These are phyloP conservation scores for Deakozyma indianensis DNA, from an alignment of 805 yeast species.

Conservation along the genomic window DNA sequence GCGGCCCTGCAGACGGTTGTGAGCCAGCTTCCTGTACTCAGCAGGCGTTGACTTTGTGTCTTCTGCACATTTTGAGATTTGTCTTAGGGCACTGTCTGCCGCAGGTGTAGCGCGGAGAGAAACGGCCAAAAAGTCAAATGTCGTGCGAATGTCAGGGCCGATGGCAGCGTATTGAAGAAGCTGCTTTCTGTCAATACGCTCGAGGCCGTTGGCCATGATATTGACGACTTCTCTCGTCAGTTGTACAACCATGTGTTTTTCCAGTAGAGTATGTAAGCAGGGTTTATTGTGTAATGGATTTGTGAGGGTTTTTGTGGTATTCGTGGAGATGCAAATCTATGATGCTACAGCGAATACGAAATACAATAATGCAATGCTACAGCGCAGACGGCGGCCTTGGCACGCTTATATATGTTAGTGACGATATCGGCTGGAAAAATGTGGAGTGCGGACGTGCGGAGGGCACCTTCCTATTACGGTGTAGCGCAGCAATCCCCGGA, in stretches of 20 bases:
- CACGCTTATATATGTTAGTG: no score
- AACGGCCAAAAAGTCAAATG: neutral
- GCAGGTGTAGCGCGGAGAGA: neutral
- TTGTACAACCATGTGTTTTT: slow-evolving; percentile 1
- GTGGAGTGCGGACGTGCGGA: no score
- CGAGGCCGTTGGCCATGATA: neutral
- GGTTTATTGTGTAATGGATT: no score
- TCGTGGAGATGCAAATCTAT: no score
- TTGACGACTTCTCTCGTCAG: slow-evolving; percentile 4
- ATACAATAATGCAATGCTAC: no score
- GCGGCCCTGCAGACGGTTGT: slow-evolving; percentile 9
- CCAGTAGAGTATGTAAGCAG: no score
- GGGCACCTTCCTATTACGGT: no score
- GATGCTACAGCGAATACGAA: no score
- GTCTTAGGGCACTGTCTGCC: neutral
- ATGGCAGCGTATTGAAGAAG: neutral
- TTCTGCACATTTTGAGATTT: neutral
- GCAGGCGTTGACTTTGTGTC: neutral
- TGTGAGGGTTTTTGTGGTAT: no score
- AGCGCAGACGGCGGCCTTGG: no score
- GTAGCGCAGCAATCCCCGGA: no score
- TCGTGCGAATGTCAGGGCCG: neutral
- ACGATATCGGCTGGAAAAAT: no score
- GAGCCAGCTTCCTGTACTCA: slow-evolving; percentile 6
- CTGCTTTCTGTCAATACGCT: slow-evolving; percentile 2